A percentile compares a stretch with the other conserved stretches of the same genome.
These are phyloP conservation scores for Cornus florida DNA, from an alignment of 148 eudicot species.

Conservation along the genomic window DNA sequence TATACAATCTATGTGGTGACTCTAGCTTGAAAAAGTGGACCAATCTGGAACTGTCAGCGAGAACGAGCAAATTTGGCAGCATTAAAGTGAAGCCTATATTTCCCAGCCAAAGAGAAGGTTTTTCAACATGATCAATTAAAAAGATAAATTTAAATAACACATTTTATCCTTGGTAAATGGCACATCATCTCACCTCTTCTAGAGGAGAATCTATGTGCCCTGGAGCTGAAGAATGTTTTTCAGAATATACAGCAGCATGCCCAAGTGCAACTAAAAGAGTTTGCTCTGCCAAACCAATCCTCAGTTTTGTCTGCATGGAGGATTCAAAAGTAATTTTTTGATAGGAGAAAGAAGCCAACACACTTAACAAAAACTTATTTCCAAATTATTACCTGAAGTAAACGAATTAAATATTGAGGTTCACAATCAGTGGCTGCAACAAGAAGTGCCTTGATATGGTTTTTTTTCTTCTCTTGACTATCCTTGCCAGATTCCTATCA, in stretches of 20 bases:
- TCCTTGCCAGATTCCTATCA: slow-evolving; percentile 81
- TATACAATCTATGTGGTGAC: neutral
- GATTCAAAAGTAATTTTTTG: slow-evolving; percentile 18
- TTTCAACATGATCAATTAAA: neutral
- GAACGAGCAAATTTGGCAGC: neutral
- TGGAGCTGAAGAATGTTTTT: slow-evolving; percentile 67
- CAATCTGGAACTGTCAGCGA: no score
- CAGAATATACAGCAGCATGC: slow-evolving; percentile 78
- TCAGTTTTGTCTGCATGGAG: slow-evolving; percentile 67
- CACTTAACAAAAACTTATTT: neutral
- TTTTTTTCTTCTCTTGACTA: slow-evolving; percentile 92
- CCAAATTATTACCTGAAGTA: slow-evolving; percentile 64
- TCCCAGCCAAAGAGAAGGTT: neutral
- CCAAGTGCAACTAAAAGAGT: slow-evolving; percentile 88
- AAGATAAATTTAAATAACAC: neutral
- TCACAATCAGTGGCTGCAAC: slow-evolving; percentile 97
- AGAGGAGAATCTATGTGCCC: slow-evolving; percentile 56
- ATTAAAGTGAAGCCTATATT: neutral
- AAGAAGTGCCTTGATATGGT: slow-evolving; percentile 73
- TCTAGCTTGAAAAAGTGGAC: neutral
- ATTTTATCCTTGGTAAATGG: neutral
- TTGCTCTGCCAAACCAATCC: slow-evolving; percentile 94
- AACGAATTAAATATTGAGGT: slow-evolving; percentile 87
- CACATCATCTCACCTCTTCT: slow-evolving; percentile 59
- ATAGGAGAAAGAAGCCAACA: neutral